phyloP scores from a whole-genome alignment of 2,329 filamentous ascomycete species.

The Byssochlamys sp. region DNA sequence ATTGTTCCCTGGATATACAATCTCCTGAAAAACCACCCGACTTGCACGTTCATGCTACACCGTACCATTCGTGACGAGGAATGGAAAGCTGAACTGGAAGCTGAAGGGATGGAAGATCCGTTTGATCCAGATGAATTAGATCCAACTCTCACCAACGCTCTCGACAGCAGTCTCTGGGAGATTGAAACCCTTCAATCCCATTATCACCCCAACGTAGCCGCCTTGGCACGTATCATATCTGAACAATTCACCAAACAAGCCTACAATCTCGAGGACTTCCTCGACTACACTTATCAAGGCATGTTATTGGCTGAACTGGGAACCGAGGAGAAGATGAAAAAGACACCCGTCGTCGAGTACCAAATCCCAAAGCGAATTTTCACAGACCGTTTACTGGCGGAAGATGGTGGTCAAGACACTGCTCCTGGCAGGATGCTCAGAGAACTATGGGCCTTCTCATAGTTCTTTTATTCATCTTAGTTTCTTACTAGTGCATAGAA shows the following conservation, averaged over 20 bases:
- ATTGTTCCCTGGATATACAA: conserved; percentile 94
- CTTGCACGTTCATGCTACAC: conserved; percentile 93
- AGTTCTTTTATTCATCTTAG: neutral
- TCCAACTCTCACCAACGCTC: conserved; percentile 73
- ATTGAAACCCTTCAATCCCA: conserved; percentile 82
- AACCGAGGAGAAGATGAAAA: conserved; percentile 61
- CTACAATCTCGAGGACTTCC: conserved; percentile 93
- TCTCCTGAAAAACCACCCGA: conserved; percentile 76
- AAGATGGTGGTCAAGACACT: conserved; percentile 31
- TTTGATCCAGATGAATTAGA: conserved; percentile 68
- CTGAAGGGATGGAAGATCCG: conserved; percentile 59
- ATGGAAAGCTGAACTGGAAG: conserved; percentile 50
- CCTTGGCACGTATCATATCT: conserved; percentile 82
- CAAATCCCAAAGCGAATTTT: conserved; percentile 86
- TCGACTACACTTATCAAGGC: conserved; percentile 75
- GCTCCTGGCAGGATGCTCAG: conserved; percentile 28
- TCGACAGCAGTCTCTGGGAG: conserved; percentile 93
- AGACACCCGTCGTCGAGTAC: conserved; percentile 79
- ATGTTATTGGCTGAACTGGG: conserved; percentile 73
- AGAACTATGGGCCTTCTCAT: conserved; percentile 29
- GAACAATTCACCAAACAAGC: conserved; percentile 95
- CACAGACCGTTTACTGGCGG: conserved; percentile 30
- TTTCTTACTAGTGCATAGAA: conserved; percentile 2
- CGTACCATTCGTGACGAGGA: conserved; percentile 55
- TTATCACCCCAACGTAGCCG: conserved; percentile 94